Evolutionary conservation across 495 filamentous ascomycete species (phyloP), one percentile per base, ranked within the genome.

Genomic region (Penicillium fimorum): DNA sequence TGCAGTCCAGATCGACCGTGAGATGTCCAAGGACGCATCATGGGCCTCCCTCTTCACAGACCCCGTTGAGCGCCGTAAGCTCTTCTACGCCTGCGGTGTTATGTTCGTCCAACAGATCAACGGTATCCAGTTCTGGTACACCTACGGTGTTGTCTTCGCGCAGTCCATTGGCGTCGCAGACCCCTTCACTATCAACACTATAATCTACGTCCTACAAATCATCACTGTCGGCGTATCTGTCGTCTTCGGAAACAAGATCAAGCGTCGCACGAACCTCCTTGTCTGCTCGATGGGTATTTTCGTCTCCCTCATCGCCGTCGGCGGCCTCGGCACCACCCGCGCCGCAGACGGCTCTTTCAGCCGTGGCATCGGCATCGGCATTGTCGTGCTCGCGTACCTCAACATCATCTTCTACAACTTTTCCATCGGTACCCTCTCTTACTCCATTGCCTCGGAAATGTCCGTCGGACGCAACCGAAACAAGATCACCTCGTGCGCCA

Each of bases 81-180:
- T 74, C 13, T 55, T 73, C 33, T 76, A 59, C 41, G 57, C 68
- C 12, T 60, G 53, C 32, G 71, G 73, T 25, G 68, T 57, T 43
- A 66, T 76, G 65, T 65, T 66, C 51, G 70, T 63, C 3, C 71
- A 74, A 47, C 73, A 76, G 50, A 72, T 76, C 56, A 66, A 63
- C 55, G 71, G 73, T 22, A 76, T 74, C 45, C 60, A 63, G n/a
- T 76, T 71, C 53, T 74, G 61, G 51, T 74, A 74, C 55, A 61
- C 58, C 30, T 76, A 71, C 45, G 73, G 73, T 17, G 67, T 71
- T 0, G 64, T 76, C 24, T 74, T 76, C 43, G 69, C 70, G 11
- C 60, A 75, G 57, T 53, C 64, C 15, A 65, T 76, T 32, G 73
- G 73, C 22, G 55, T 70, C 18, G 57, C 57, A 0, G 56, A 73